Percentiles rank a stretch among this genome's conserved stretches.
These are phyloP conservation scores for Ceratobasidium sp. DNA, from an alignment of 1,284 basidiomycete species.

Conservation along the genomic window DNA sequence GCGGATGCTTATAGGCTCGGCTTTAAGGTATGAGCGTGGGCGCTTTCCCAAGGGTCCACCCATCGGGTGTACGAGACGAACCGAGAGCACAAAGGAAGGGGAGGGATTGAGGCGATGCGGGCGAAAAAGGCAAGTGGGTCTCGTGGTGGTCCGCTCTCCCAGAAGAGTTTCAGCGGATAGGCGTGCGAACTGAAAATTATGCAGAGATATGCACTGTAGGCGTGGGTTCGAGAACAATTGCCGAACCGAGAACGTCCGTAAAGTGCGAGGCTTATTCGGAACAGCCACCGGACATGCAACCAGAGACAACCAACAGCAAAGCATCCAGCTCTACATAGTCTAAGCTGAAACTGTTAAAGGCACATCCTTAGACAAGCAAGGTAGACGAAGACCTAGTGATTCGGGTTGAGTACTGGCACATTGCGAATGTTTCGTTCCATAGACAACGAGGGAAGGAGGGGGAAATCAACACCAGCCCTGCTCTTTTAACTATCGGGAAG, in stretches of 20 bases:
- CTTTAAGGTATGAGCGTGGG: background rate
- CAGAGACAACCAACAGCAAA: background rate
- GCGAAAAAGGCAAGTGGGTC: conserved; percentile 8
- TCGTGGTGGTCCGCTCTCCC: background rate
- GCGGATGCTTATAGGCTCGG: background rate
- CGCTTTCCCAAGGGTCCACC: background rate
- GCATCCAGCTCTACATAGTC: background rate
- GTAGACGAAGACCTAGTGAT: too few species aligned
- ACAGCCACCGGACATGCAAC: background rate
- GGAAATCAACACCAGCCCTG: background rate
- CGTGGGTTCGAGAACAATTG: background rate
- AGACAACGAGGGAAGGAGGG: background rate
- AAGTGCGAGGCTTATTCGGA: background rate
- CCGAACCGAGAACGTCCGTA: background rate
- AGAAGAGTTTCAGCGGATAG: background rate
- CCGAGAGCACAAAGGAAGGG: conserved; percentile 11
- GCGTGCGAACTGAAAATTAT: background rate
- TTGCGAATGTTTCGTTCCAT: background rate
- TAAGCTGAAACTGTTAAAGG: too few species aligned
- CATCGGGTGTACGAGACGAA: background rate
- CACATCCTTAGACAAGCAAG: too few species aligned
- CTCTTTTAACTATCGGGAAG: background rate
- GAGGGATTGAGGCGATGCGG: conserved; percentile 12
- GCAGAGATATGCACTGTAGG: background rate
- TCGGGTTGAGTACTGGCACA: too few species aligned